Evolutionary conservation across 2,329 filamentous ascomycete genomes (phyloP), one percentile per base, ranked within the genome.

Genomic region (Calonectria ilicicola): DNA sequence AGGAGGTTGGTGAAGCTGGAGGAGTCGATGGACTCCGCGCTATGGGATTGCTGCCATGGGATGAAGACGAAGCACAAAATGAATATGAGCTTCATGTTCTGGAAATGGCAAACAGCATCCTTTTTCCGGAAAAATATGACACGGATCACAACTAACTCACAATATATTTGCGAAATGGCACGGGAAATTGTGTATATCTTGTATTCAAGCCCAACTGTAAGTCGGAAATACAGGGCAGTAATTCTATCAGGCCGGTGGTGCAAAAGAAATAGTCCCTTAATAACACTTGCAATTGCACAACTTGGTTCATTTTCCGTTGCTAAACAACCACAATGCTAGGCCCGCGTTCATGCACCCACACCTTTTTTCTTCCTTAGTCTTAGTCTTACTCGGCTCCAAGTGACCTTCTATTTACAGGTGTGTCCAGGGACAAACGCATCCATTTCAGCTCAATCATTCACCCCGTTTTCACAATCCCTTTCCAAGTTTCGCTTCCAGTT

Each of bases 41-140:
- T 1, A 85, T 86, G 84, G 85, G 85, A 0, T 46, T 87, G 64
- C 69, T 85, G 65, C 84, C 85, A 0, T 87, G 83, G 81, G 84
- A 86, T 38, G 84, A 85, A 67, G 80, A 82, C 26, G 82, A 83
- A 32, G 83, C 81, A 14, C 63, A 67, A 14, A 76, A 77, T 14
- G 81, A 84, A n/a, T 70, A 67, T 17, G 84, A 85, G 76, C 78
- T 80, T 72, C 77, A 76, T 42, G 79, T 86, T 17, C 66, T 86
- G 58, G 77, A 80, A 8, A 81, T 84, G 80, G 84, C 83, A 4
- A 86, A 86, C 67, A 79, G 77, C 56, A 83, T 86, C n/a, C 70
- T 86, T 68, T 86, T 86, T 76, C 84, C 85, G 0, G 83, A 85
- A 72, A 78, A 82, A 69, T 85, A 81, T 67, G 83, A 84, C 60